Conservation (phyloP, 1,284 basidiomycete species). For the Meripilus lineatus region DNA sequence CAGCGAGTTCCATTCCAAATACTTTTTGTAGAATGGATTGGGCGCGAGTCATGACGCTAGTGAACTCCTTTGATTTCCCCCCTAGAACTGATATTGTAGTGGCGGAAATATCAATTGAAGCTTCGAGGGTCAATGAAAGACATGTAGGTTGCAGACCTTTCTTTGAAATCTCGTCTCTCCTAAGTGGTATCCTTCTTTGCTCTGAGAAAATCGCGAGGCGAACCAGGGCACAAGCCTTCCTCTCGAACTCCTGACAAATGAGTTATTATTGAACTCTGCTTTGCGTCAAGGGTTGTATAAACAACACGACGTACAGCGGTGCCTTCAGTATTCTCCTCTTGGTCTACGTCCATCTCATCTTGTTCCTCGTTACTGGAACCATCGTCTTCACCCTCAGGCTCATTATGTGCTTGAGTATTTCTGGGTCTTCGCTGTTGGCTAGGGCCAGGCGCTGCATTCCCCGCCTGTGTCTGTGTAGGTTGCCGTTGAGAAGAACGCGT, state of each 20-base stretch:
- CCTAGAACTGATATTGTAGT: conserved; percentile 47
- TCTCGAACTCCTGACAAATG: conserved; percentile 43
- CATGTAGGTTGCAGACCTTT: conserved; percentile 46
- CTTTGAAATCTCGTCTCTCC: conserved; percentile 74
- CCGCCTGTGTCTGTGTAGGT: not conserved
- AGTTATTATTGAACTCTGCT: not conserved
- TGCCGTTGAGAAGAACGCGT: conserved; percentile 1
- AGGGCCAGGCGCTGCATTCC: not conserved
- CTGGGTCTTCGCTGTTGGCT: conserved; percentile 10
- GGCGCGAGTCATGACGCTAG: conserved; percentile 49
- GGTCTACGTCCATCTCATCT: conserved; percentile 16
- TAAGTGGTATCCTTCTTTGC: conserved; percentile 52
- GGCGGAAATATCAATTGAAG: not conserved
- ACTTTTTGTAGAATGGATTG: conserved; percentile 52
- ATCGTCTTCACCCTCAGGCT: conserved; percentile 13
- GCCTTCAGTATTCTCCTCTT: conserved; percentile 23
- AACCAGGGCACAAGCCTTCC: conserved; percentile 62
- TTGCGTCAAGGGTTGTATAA: no score
- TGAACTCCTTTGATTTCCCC: conserved; percentile 50
- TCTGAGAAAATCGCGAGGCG: conserved; percentile 72
- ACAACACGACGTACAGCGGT: conserved; percentile 21
- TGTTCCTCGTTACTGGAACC: conserved; percentile 23
- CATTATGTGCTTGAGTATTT: conserved; percentile 3
- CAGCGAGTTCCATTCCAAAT: conserved; percentile 73
- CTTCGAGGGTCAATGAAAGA: not conserved